Percentiles rank a stretch among this genome's conserved stretches.
phyloP scores from a whole-genome alignment of 225 moss, liverwort and hornwort genomes.

The Straminergon stramineum region DNA sequence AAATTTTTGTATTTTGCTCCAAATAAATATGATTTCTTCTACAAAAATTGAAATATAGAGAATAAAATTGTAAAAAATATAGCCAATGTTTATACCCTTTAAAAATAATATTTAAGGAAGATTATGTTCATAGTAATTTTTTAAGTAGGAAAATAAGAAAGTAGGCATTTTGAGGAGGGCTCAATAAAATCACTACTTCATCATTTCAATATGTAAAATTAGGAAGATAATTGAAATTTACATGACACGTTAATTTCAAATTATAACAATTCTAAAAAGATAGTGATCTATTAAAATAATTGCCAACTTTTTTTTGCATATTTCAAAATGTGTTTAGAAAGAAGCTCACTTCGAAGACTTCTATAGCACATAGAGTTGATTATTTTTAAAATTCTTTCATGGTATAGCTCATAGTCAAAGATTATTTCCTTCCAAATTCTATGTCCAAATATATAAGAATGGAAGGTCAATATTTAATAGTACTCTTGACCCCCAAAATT shows the following conservation, averaged over 20 bases:
- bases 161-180: neutral
- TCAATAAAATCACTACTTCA: neutral
- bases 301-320: neutral
- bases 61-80: neutral
- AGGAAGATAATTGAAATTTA: neutral
- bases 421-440: neutral
- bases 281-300: neutral
- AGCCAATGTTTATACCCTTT: neutral
- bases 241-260: neutral
- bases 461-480: neutral
- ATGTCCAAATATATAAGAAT: neutral
- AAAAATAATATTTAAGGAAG: neutral
- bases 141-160: neutral
- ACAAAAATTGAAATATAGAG: neutral
- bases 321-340: neutral
- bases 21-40: neutral
- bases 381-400: neutral
- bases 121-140: neutral
- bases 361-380: neutral
- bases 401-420: neutral
- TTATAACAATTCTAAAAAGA: neutral
- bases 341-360: neutral
- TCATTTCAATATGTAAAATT: neutral
- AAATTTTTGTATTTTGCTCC: neutral
- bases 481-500: rapidly evolving